These are phyloP conservation scores for Globisporangium nunn DNA, from an alignment of 352 stramenopile genomes.

Conservation along the genomic window DNA sequence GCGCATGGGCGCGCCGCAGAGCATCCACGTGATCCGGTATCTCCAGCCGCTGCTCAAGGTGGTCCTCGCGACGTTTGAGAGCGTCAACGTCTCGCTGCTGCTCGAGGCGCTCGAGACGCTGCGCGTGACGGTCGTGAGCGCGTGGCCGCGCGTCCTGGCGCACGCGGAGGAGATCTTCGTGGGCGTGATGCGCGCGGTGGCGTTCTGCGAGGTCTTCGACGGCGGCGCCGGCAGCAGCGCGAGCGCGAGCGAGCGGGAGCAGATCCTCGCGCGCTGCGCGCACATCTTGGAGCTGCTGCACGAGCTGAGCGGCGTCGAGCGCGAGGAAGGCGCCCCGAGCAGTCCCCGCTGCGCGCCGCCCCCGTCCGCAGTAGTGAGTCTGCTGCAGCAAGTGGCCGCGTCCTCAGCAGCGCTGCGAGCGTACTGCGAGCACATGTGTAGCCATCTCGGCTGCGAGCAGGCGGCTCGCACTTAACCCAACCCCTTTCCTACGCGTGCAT, in stretches of 20 bases:
- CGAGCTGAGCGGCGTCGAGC: slow-evolving; percentile 13
- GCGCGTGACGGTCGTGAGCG: slow-evolving; percentile 35
- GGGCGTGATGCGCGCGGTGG: slow-evolving; percentile 57
- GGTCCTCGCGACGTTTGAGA: slow-evolving; percentile 57
- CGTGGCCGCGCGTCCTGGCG: slow-evolving; percentile 63
- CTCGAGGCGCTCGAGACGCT: slow-evolving; percentile 56
- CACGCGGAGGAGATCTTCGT: slow-evolving; percentile 67
- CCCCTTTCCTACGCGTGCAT: too few species aligned
- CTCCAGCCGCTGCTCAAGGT: slow-evolving; percentile 78
- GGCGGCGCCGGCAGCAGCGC: slow-evolving; percentile 20
- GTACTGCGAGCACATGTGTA: slow-evolving; percentile 9
- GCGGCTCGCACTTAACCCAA: not conserved
- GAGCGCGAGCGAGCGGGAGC: slow-evolving; percentile 16
- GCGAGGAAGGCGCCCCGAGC: too few species aligned
- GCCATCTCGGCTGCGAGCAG: not conserved
- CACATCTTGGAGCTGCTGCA: slow-evolving; percentile 30
- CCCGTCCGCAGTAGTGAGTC: not conserved
- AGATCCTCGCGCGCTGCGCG: slow-evolving; percentile 27
- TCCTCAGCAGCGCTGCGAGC: slow-evolving; percentile 1
- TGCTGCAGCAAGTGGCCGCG: slow-evolving; percentile 7
- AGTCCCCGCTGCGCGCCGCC: not conserved
- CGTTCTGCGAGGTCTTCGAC: slow-evolving; percentile 61
- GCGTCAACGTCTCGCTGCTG: slow-evolving; percentile 39
- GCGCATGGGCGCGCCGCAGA: slow-evolving; percentile 55
- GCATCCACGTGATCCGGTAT: slow-evolving; percentile 64